Percentiles rank a stretch among this genome's conserved stretches.
phyloP scores from a whole-genome alignment of 164 flowering plant genomes.

The Platanus orientalis region DNA sequence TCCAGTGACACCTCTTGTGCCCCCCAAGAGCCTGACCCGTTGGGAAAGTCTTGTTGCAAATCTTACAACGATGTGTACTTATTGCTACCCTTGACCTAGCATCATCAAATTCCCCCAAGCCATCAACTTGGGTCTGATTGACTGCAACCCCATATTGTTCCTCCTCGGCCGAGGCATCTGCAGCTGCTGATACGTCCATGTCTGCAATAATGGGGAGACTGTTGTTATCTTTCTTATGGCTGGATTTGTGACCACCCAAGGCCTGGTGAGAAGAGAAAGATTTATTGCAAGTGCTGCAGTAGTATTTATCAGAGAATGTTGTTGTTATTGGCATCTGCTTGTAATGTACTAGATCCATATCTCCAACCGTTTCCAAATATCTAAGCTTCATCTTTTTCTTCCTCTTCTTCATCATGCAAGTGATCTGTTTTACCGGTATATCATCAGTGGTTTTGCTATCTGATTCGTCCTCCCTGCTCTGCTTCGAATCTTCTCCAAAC shows the following conservation, averaged over 20 bases:
- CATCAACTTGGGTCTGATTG: no score
- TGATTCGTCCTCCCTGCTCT: not conserved
- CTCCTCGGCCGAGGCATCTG: not conserved
- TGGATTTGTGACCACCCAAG: slow-evolving; percentile 68
- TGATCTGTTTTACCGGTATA: no score
- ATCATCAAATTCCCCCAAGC: not conserved
- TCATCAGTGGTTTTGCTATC: no score
- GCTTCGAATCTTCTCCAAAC: not conserved
- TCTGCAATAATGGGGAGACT: not conserved
- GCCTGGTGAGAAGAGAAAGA: slow-evolving; percentile 53
- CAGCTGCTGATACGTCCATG: not conserved
- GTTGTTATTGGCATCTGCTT: not conserved
- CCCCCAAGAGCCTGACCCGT: slow-evolving; percentile 46
- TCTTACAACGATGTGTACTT: slow-evolving; percentile 21
- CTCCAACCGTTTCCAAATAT: slow-evolving; percentile 25
- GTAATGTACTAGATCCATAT: not conserved
- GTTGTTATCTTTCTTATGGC: slow-evolving; percentile 40
- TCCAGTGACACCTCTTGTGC: slow-evolving; percentile 34
- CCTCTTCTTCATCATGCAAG: slow-evolving; percentile 9
- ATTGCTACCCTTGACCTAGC: not conserved
- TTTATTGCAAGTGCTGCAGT: slow-evolving; percentile 44
- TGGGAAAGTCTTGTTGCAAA: slow-evolving; percentile 31
- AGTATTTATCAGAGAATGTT: slow-evolving; percentile 3
- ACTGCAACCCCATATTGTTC: not conserved
- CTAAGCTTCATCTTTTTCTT: slow-evolving; percentile 25